Evolutionary conservation across 495 filamentous ascomycete species (phyloP), one percentile per base, ranked within the genome.

Genomic region (Aspergillus coremiiformis): DNA sequence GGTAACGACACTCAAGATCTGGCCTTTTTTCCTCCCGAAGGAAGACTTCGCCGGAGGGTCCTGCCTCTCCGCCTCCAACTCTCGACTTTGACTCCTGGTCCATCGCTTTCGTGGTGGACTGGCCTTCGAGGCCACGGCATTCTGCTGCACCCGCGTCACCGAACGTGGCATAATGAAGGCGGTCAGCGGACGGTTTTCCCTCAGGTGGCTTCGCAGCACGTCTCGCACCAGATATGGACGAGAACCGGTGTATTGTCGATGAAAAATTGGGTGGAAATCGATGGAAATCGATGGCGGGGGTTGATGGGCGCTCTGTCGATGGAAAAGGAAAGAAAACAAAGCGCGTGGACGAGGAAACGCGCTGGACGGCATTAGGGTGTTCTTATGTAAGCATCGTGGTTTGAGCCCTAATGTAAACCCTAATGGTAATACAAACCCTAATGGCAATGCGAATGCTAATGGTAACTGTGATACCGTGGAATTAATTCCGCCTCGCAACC

Each of bases 81-180:
- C 59, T 6, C 57, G 63, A 51, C 63, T 66, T 46, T 58, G 63
- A 30, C 60, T 63, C 27, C 63, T 58, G 2, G 62, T 65, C 37
- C 57, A 47, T 1, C 59, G 54, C 33, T 52, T 55, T 5, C 47
- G 39, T 3, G 42, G 33, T 3, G 55, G 54, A 51, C 57, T 63
- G 0, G 22, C 30, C 21, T 12, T 33, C 11, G 22, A 10, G 19
- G 33, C 21, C 10, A 5, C 1, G 2, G 12, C 17, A 21, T 12
- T 17, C 19, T 21, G 15, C n/a, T 6, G 17, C 37, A 29, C 24
- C 12, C 43, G 43, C 47, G 47, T 26, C 21, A 12, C 37, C 3
- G 15, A 15, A 15, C 33, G 33, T 5, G 32, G 21, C 43, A 53
- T 47, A 30, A 15, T 20, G 15, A 41, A 55, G 49, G 56, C 52